A percentile compares a stretch with the other conserved stretches of the same genome.
Conservation (phyloP, 148 eudicot genomes). For the Nepenthes gracilis region DNA sequence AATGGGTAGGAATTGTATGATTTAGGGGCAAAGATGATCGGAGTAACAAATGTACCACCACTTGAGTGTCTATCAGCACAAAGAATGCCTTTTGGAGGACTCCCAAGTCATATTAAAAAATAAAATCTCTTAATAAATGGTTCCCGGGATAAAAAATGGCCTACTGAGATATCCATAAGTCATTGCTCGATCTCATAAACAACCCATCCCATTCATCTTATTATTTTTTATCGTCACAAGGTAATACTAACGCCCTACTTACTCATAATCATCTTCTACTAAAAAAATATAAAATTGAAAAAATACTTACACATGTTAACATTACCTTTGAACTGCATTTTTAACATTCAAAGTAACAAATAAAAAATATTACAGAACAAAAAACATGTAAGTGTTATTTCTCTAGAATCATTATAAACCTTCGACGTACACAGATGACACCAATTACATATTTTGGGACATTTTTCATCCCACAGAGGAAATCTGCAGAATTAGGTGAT, state of each 20-base stretch:
- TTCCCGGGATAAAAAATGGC: slow-evolving; percentile 22
- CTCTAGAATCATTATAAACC: slow-evolving; percentile 14
- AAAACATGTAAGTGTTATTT: slow-evolving; percentile 20
- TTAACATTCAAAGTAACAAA: slow-evolving; percentile 25
- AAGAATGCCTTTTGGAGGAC: slow-evolving; percentile 46
- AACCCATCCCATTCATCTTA: slow-evolving; percentile 23
- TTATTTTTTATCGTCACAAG: neutral
- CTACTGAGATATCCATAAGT: slow-evolving; percentile 33
- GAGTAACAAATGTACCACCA: slow-evolving; percentile 42
- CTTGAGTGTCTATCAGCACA: slow-evolving; percentile 65
- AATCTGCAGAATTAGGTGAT: neutral
- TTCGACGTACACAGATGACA: slow-evolving; percentile 16
- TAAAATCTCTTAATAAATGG: slow-evolving; percentile 22
- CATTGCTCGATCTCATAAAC: slow-evolving; percentile 28
- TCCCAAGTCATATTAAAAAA: slow-evolving; percentile 17
- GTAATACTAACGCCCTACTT: neutral
- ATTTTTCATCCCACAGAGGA: slow-evolving; percentile 30
- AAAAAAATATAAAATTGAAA: no score
- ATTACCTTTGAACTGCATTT: neutral
- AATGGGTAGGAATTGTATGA: slow-evolving; percentile 30
- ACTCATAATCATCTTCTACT: no score
- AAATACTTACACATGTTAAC: no score
- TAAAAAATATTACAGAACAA: slow-evolving; percentile 34
- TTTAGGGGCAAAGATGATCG: slow-evolving; percentile 50
- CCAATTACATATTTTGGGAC: slow-evolving; percentile 37